phyloP scores from a whole-genome alignment of 306 rosid species.

The Clitoria ternatea region DNA sequence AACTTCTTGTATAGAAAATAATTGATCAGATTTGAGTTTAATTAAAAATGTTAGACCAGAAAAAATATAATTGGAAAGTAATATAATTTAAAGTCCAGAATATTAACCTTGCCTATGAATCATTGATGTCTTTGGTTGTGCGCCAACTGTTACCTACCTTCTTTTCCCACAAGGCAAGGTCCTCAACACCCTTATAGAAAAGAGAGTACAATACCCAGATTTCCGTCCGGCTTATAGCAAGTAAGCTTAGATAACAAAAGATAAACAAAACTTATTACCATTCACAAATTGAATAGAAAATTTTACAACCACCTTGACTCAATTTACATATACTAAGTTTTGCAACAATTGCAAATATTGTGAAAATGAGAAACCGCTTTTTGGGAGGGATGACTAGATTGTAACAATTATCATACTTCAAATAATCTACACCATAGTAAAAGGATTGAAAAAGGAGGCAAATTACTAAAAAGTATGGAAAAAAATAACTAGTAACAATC shows the following conservation, averaged over 20 bases:
- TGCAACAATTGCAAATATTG: constrained; percentile 2
- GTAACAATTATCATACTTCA: constrained; percentile 95
- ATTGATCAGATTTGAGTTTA: too few species aligned
- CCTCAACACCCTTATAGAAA: constrained; percentile 73
- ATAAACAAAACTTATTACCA: constrained; percentile 53
- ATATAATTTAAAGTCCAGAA: constrained; percentile 26
- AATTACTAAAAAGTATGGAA: neutral
- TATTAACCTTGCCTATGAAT: constrained; percentile 87
- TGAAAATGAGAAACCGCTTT: constrained; percentile 51
- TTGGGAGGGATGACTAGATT: constrained; percentile 78
- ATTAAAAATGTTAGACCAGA: too few species aligned
- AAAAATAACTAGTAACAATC: neutral
- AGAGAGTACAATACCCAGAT: neutral
- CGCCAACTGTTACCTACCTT: constrained; percentile 98
- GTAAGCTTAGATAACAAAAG: constrained; percentile 19
- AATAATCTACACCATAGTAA: constrained; percentile 75
- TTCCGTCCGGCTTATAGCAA: constrained; percentile 3
- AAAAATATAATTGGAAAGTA: too few species aligned
- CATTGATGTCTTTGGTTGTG: constrained; percentile 86
- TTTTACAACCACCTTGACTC: constrained; percentile 32
- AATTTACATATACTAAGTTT: constrained; percentile 15
- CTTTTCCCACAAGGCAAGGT: constrained; percentile 96
- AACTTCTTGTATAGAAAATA: too few species aligned
- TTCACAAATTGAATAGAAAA: constrained; percentile 85
- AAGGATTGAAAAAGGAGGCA: constrained; percentile 2